Evolutionary conservation across 2,329 filamentous ascomycete genomes (phyloP).

Genomic region (Aspergillus sojae): DNA sequence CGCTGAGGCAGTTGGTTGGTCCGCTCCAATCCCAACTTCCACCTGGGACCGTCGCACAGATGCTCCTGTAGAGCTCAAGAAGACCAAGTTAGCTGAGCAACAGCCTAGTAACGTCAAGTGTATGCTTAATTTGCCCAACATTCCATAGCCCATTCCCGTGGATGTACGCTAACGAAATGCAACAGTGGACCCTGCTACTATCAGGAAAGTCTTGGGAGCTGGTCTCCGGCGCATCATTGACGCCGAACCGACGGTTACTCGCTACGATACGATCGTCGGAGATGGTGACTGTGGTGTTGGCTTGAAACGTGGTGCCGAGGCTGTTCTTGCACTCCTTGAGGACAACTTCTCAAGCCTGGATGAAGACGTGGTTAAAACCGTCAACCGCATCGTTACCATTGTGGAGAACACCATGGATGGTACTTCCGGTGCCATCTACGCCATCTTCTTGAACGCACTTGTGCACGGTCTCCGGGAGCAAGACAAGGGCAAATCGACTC

Average conservation of each 20-base stretch:
- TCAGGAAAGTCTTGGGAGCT: conserved; percentile 56
- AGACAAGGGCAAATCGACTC: conserved; percentile 46
- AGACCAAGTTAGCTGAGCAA: conserved; percentile 45
- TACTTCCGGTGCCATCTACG: conserved; percentile 75
- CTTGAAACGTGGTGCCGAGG: conserved; percentile 82
- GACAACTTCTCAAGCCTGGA: conserved; percentile 45
- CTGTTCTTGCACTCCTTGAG: conserved; percentile 49
- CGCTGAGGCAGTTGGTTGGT: conserved; percentile 69
- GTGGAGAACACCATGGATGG: conserved; percentile 74
- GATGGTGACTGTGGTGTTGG: conserved; percentile 90
- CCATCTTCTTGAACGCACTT: conserved; percentile 88
- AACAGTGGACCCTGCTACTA: conserved; percentile 52
- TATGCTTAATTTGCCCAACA: conserved; percentile 33
- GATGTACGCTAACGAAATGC: background rate
- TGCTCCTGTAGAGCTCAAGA: conserved; percentile 45
- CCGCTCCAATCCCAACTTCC: conserved; percentile 58
- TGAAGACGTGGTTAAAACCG: conserved; percentile 61
- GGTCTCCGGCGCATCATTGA: conserved; percentile 63
- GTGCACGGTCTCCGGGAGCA: conserved; percentile 67
- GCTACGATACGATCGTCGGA: conserved; percentile 77
- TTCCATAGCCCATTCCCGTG: background rate
- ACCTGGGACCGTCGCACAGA: conserved; percentile 59
- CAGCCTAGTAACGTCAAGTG: conserved; percentile 57
- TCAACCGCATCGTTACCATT: conserved; percentile 63
- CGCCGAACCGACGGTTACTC: conserved; percentile 67